A percentile compares a stretch with the other conserved stretches of the same genome.
These are phyloP conservation scores for Botrytis elliptica DNA, from an alignment of 2,329 filamentous ascomycete genomes.

Conservation along the genomic window DNA sequence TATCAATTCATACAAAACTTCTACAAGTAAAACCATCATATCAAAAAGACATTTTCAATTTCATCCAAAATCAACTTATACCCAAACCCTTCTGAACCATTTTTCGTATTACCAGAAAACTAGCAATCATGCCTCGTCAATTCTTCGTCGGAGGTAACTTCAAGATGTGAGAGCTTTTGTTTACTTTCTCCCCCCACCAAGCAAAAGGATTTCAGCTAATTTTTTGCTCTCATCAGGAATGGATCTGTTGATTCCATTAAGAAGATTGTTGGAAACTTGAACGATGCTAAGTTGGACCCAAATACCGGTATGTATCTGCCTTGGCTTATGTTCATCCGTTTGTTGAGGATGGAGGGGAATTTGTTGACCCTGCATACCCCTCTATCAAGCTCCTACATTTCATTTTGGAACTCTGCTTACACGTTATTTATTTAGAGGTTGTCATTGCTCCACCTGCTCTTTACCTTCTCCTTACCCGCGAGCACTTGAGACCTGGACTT, in stretches of 20 bases:
- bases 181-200: slow-evolving; percentile 16
- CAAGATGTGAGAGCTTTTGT: slow-evolving; percentile 74
- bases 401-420: not conserved
- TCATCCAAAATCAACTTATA: not conserved
- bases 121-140: slow-evolving; percentile 74
- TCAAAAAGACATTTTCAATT: not conserved
- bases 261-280: slow-evolving; percentile 85
- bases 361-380: not conserved
- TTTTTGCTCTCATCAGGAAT: slow-evolving; percentile 63
- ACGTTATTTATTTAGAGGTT: slow-evolving; percentile 63
- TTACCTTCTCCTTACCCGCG: slow-evolving; percentile 85
- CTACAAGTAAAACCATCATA: not conserved
- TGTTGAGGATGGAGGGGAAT: not conserved
- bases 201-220: slow-evolving; percentile 17
- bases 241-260: slow-evolving; percentile 87
- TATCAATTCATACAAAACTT: not conserved
- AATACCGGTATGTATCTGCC: slow-evolving; percentile 60
- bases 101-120: slow-evolving; percentile 21
- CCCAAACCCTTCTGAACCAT: not conserved
- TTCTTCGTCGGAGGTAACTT: slow-evolving; percentile 99
- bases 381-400: not conserved
- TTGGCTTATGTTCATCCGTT: not conserved
- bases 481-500: slow-evolving; percentile 71
- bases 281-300: slow-evolving; percentile 76
- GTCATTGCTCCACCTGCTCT: slow-evolving; percentile 88